Evolutionary conservation across 129 eudicot genomes (phyloP).

Genomic region (Lonicera japonica): DNA sequence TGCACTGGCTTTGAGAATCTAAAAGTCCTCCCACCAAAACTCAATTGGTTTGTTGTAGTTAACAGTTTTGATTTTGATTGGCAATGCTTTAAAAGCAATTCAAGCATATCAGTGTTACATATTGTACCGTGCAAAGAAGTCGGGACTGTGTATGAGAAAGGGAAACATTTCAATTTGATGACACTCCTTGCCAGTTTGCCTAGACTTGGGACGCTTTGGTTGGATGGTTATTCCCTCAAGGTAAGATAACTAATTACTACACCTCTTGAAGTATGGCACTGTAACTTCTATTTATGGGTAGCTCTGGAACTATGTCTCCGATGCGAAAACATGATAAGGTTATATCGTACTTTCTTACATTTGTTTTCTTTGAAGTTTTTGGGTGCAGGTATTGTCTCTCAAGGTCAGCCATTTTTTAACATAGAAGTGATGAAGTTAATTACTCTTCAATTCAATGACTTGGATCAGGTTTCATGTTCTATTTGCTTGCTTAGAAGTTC

Average conservation of each 20-base stretch:
- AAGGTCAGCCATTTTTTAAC: not conserved
- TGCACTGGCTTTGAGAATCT: not conserved
- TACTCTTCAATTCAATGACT: not conserved
- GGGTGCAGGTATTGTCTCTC: not conserved
- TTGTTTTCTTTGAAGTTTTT: not conserved
- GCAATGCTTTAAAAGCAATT: too few relatives aligned
- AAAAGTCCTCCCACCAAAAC: constrained; percentile 3
- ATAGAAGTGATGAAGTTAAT: not conserved
- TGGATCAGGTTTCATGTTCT: constrained; percentile 1
- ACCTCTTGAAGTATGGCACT: too few relatives aligned
- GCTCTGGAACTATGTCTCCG: too few relatives aligned
- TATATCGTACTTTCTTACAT: not conserved
- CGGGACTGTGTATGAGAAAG: too few relatives aligned
- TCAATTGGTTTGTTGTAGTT: too few relatives aligned
- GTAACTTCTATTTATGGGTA: too few relatives aligned
- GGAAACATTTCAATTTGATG: not conserved
- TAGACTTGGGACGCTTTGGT: not conserved
- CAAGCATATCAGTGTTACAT: too few relatives aligned
- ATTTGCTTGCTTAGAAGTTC: constrained; percentile 17
- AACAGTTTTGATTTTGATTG: too few relatives aligned
- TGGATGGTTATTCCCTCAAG: constrained; percentile 1
- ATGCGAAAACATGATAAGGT: not conserved
- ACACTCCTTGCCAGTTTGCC: too few relatives aligned
- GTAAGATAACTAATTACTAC: not conserved
- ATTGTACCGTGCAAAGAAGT: too few relatives aligned